Evolutionary conservation across 2,329 filamentous ascomycete genomes (phyloP).

Genomic region (Pyricularia pennisetigena): DNA sequence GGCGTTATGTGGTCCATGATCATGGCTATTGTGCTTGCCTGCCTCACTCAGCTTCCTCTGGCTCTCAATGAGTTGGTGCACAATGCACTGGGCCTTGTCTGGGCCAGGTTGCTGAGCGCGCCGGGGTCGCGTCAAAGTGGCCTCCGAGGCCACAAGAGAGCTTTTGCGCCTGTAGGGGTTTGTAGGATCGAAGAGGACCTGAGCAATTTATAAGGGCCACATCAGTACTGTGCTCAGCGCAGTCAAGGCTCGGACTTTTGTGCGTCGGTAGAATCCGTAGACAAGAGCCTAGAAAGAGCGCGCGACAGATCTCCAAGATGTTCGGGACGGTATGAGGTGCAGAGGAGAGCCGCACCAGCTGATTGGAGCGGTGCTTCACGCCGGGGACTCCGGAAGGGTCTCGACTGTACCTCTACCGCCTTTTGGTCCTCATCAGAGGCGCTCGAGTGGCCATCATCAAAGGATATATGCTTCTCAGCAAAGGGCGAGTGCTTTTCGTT

Average conservation of each 20-base stretch:
- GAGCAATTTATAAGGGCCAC: neutral
- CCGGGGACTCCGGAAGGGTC: slow-evolving; percentile 4
- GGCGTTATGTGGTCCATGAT: slow-evolving; percentile 4
- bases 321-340: neutral
- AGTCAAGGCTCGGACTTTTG: neutral
- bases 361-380: neutral
- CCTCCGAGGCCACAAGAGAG: slow-evolving; percentile 47
- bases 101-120: slow-evolving; percentile 13
- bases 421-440: slow-evolving; percentile 41
- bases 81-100: slow-evolving; percentile 47
- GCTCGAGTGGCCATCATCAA: slow-evolving; percentile 29
- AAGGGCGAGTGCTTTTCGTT: neutral
- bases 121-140: slow-evolving; percentile 23
- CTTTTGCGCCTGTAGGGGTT: slow-evolving; percentile 57
- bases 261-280: neutral
- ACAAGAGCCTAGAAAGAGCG: neutral
- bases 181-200: slow-evolving; percentile 54
- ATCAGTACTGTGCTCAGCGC: neutral
- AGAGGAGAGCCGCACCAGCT: neutral
- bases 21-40: slow-evolving; percentile 3
- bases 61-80: slow-evolving; percentile 54
- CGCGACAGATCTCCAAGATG: neutral
- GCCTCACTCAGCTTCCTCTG: slow-evolving; percentile 30
- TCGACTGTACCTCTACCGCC: slow-evolving; percentile 36
- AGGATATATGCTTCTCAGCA: slow-evolving; percentile 4